A percentile compares a stretch with the other conserved stretches of the same genome.
Conservation (phyloP, 257 asterid genomes). For the Scutellaria galericulata region DNA sequence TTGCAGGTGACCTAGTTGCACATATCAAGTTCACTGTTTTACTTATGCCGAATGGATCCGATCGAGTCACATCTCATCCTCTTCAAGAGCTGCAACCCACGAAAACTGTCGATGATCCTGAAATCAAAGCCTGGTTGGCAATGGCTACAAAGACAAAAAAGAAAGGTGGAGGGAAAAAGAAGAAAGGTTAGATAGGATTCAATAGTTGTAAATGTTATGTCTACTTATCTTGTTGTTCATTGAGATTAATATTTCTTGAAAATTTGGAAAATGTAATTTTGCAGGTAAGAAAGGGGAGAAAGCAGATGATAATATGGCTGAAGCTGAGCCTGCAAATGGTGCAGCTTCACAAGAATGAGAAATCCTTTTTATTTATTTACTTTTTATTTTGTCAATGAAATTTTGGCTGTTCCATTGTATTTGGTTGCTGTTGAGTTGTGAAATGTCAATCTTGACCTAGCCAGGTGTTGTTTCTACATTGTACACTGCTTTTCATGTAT, state of each 20-base stretch:
- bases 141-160: constrained; percentile 68
- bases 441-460: constrained; percentile 31
- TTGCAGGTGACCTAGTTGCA: constrained; percentile 87
- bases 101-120: constrained; percentile 77
- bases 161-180: constrained; percentile 92
- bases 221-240: not conserved
- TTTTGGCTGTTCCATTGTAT: constrained; percentile 41
- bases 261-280: not conserved
- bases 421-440: constrained; percentile 32
- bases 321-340: constrained; percentile 47
- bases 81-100: constrained; percentile 80
- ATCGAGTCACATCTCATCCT: constrained; percentile 73
- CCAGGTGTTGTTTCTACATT: not conserved
- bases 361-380: not conserved
- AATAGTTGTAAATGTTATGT: not conserved
- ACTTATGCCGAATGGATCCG: constrained; percentile 92
- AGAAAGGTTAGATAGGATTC: constrained; percentile 64
- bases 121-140: constrained; percentile 75
- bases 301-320: constrained; percentile 47
- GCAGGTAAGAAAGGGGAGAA: constrained; percentile 78
- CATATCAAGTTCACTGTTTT: constrained; percentile 84
- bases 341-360: constrained; percentile 37
- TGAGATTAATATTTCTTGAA: not conserved
- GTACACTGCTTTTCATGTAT: constrained; percentile 1
- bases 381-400: constrained; percentile 32